Percentiles rank a stretch among this genome's conserved stretches.
These are phyloP conservation scores for Crassisporium funariophilum DNA, from an alignment of 768 basidiomycete genomes.

Conservation along the genomic window DNA sequence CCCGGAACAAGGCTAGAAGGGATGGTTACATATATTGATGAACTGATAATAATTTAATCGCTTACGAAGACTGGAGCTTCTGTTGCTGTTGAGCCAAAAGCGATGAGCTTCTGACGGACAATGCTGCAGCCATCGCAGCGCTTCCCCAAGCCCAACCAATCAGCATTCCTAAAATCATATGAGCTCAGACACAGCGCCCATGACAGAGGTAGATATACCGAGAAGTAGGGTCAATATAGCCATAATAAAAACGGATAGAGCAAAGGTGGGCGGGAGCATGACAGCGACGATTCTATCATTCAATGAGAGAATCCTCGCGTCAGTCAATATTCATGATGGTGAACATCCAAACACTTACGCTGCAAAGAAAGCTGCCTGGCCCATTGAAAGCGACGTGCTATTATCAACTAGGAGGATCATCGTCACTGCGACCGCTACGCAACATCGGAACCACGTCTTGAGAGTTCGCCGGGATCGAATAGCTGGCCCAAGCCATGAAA, in stretches of 20 bases:
- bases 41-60: conserved; percentile 1
- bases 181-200: neutral
- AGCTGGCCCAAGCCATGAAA: conserved; percentile 37
- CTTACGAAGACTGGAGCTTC: conserved; percentile 37
- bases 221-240: conserved; percentile 35
- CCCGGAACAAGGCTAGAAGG: conserved; percentile 26
- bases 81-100: conserved; percentile 37
- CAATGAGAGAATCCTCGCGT: neutral
- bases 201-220: conserved; percentile 21
- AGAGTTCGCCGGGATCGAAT: conserved; percentile 32
- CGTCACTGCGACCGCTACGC: conserved; percentile 31
- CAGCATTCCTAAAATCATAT: conserved; percentile 34
- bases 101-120: conserved; percentile 35
- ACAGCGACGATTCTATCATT: conserved; percentile 38
- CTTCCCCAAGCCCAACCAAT: conserved; percentile 50
- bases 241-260: conserved; percentile 39
- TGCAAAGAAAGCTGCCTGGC: conserved; percentile 44
- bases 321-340: no score
- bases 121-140: conserved; percentile 44
- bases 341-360: conserved; percentile 29
- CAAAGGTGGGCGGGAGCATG: conserved; percentile 41
- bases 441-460: conserved; percentile 45
- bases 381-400: conserved; percentile 35
- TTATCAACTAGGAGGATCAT: conserved; percentile 38
- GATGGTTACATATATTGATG: neutral